Evolutionary conservation across 176 grass and related monocot genomes (phyloP).

Genomic region (Oryza officinalis): DNA sequence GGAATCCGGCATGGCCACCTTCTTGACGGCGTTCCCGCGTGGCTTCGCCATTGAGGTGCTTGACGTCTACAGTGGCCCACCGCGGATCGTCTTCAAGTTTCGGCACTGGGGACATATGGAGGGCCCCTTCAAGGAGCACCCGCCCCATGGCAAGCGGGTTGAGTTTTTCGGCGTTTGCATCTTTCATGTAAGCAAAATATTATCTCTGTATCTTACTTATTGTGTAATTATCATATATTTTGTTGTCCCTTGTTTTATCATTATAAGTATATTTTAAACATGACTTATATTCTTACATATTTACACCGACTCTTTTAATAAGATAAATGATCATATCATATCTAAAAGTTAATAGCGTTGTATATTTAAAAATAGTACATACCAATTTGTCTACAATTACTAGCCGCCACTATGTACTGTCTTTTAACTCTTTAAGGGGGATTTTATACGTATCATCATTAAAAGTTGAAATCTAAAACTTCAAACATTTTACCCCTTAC

Average conservation of each 20-base stretch:
- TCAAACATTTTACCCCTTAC: too few species aligned
- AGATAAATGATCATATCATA: too few species aligned
- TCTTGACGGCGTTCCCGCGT: conserved; percentile 51
- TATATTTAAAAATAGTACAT: too few species aligned
- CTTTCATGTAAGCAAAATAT: conserved; percentile 44
- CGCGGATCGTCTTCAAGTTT: conserved; percentile 66
- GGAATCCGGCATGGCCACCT: conserved; percentile 44
- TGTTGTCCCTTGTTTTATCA: too few species aligned
- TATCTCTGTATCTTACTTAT: too few species aligned
- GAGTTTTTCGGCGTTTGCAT: conserved; percentile 61
- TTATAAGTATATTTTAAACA: too few species aligned
- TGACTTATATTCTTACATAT: too few species aligned
- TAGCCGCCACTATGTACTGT: background rate
- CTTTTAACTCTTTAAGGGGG: background rate
- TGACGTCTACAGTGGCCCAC: conserved; percentile 62
- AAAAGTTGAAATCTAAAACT: background rate
- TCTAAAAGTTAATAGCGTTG: too few species aligned
- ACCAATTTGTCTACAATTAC: background rate
- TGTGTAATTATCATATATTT: too few species aligned
- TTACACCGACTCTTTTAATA: too few species aligned
- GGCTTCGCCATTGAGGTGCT: conserved; percentile 78
- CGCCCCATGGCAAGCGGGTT: conserved; percentile 47
- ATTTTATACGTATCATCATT: background rate
- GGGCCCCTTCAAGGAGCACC: conserved; percentile 63
- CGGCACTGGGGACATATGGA: conserved; percentile 86